phyloP scores from a whole-genome alignment of 208 protist genomes.

The Leishmania aethiopica region DNA sequence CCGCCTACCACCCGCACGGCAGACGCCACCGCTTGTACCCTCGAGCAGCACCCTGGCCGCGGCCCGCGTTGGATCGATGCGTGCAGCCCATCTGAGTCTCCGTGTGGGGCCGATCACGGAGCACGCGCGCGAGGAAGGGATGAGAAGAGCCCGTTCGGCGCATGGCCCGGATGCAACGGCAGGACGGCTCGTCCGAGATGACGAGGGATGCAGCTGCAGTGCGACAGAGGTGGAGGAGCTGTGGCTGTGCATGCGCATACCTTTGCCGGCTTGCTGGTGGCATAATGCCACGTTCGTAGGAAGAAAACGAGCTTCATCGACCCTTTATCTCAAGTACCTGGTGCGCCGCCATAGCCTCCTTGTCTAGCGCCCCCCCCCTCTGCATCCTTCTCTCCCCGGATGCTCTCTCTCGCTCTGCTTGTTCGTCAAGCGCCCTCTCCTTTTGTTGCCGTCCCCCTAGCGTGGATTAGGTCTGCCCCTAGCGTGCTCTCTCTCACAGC shows the following conservation, averaged over 20 bases:
- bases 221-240: no score
- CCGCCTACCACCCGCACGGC: neutral
- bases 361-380: neutral
- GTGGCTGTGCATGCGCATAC: no score
- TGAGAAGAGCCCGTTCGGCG: neutral
- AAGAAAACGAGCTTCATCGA: neutral
- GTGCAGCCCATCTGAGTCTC: neutral
- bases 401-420: neutral
- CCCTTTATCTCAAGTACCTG: neutral
- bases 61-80: neutral
- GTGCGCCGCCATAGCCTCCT: neutral
- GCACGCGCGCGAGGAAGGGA: no score
- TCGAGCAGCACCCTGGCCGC: no score
- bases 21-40: neutral
- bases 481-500: neutral
- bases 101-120: neutral
- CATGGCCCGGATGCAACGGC: neutral
- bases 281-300: neutral
- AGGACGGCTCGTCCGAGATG: neutral
- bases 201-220: no score
- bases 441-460: neutral
- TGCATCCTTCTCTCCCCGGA: neutral
- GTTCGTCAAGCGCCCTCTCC: neutral
- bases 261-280: neutral
- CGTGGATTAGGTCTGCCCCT: neutral